Evolutionary conservation across 257 asterid species (phyloP), one percentile per base, ranked within the genome.

Genomic region (Cruciata laevipes): DNA sequence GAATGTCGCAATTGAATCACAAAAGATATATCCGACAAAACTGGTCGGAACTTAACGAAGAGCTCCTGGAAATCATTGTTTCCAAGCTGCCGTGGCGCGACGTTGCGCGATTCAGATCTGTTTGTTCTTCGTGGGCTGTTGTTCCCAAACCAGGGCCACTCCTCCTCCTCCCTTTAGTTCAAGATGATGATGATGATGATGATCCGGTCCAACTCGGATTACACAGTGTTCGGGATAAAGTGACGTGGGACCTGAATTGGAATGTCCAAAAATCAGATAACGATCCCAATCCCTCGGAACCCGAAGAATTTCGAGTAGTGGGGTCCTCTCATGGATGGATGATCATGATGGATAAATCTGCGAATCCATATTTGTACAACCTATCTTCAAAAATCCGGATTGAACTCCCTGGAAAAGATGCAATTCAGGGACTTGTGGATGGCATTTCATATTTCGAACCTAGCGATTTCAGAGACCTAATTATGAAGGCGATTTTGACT

Each of bases 271-370:
- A 47, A 25, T 55, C 30, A 16, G 27, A 24, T 44, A 66, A n/a
- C n/a, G n/a, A n/a, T n/a, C n/a, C n/a, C 6, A 47, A 47, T 27
- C 0, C 8, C 8, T 24, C 4, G 0, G 42, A 5, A 25, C 37
- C 42, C 3, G 30, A 66, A 17, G 42, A 21, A 4, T 0, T 47
- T 66, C 60, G n/a, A 9, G 7, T 66, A 9, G 8, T 66, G 37
- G 70, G 70, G 18, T 66, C 70, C 70, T 66, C 70, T 4, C 70
- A 66, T 47, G 70, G 70, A 18, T 66, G 70, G 61, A 10, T 47
- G 31, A n/a, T 47, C 7, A n/a, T 35, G 17, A 17, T 16, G 20
- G 18, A 49, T 17, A 3, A 2, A 11, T 7, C 9, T 4, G 14
- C 44, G 27, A 59, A 49, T n/a, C 60, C 57, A 6, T 49, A 12